Evolutionary conservation across 495 filamentous ascomycete species (phyloP).

Genomic region (Lineolata rhizophorae): DNA sequence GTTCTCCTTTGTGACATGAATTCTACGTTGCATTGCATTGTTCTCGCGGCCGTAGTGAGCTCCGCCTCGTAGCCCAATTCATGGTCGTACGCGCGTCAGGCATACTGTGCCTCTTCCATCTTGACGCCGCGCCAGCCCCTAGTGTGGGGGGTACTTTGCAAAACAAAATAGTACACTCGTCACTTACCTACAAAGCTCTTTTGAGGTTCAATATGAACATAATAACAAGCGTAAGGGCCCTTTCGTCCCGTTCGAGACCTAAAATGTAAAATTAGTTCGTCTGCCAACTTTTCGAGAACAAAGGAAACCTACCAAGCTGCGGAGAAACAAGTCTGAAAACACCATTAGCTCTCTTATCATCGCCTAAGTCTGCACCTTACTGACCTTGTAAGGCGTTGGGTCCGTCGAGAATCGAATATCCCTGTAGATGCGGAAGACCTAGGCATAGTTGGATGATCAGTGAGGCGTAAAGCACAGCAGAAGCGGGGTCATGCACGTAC

Average conservation of each 20-base stretch:
- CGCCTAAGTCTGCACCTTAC: too few species aligned
- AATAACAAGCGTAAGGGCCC: constrained; percentile 71
- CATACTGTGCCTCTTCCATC: too few species aligned
- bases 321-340: constrained; percentile 44
- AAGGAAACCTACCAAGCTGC: constrained; percentile 58
- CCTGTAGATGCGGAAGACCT: constrained; percentile 68
- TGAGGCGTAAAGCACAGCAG: neutral
- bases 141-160: too few species aligned
- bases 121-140: too few species aligned
- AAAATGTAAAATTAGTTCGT: too few species aligned
- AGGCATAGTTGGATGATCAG: neutral
- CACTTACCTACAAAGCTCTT: constrained; percentile 39
- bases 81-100: too few species aligned
- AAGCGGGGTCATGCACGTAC: constrained; percentile 23
- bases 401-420: constrained; percentile 31
- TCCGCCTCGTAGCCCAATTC: too few species aligned
- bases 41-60: too few species aligned
- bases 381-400: constrained; percentile 69
- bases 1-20: too few species aligned
- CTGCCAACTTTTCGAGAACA: too few species aligned
- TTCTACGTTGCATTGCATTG: too few species aligned
- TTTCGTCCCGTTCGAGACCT: constrained; percentile 68
- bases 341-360: constrained; percentile 7
- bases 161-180: too few species aligned
- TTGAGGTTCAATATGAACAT: constrained; percentile 41